Base-by-base conservation (phyloP, 192 early-diverging fungal genomes). In the Entomortierella chlamydospora region DNA sequence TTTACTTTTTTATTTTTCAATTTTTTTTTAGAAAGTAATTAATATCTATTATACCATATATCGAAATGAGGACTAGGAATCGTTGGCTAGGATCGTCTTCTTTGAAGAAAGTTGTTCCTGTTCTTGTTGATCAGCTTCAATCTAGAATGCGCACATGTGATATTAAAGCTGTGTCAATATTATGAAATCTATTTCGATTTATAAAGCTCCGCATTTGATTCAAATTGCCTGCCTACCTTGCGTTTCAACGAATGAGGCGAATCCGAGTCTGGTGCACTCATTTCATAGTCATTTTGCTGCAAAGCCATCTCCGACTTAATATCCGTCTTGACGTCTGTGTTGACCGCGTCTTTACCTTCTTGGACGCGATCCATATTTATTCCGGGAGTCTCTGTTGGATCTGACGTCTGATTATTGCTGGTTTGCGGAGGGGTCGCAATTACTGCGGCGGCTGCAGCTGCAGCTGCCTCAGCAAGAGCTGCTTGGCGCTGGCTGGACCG, bases 401-500 rank as follows among this genome's bases (percentile, higher is more conserved):
- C 47, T 28, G 45, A 26, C 26, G 30, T 18, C 26, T 51, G 13
- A 11, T 47, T 22, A 25, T 53, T 60, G 47, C 57, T 18, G 50
- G 22, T 56, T 49, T 50, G 4, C 52, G 49, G 29, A 5, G 60
- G 26, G 2, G 63, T 26, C 11, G 68, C 49, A 10, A 56, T 51
- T 23, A n/a, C 23, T 2, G 68, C 57, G 20, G 62, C 57, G 1
- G 52, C 64, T 4, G 68, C 26, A 15, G 43, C 39, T 6, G 37
- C 45, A n/a, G 39, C 41, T 7, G 45, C 61, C 37, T 68, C 47
- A 22, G 37, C 47, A 20, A 77, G 34, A 0, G 53, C 60, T 15
- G 66, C 53, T 37, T 64, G 62, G 43, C 83, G 73, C 60, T 73
- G 42, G 50, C 47, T 79, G 11, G 76, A 79, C 17, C 76, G 62